Percentiles rank a stretch among this genome's conserved stretches.
Evolutionary conservation across 202 grass and related monocot species (phyloP).

Genomic region (Hordeum pubiflorum): DNA sequence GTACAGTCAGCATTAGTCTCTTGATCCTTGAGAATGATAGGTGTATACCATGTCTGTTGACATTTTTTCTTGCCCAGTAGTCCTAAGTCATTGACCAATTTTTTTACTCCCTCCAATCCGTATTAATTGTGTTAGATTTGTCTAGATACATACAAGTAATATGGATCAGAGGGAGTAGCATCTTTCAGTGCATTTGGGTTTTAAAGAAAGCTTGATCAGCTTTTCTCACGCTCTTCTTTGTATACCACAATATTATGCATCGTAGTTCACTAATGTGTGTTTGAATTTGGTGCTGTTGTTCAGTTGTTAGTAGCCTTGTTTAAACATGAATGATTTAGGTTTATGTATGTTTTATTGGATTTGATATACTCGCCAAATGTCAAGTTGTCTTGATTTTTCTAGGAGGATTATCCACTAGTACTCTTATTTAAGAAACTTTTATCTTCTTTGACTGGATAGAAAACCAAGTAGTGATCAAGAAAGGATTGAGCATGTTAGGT

Average conservation of each 20-base stretch:
- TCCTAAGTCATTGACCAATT: not conserved
- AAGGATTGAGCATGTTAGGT: not conserved
- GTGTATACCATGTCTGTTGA: not conserved
- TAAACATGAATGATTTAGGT: not conserved
- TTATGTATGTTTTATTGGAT: not conserved
- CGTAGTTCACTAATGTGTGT: not conserved
- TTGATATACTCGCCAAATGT: not conserved
- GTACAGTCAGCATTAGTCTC: not conserved
- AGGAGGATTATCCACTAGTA: not conserved
- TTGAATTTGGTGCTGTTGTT: not conserved
- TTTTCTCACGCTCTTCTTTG: not conserved
- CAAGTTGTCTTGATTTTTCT: not conserved
- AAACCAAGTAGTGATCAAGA: not conserved
- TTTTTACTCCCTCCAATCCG: not conserved
- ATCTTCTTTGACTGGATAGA: constrained; percentile 2
- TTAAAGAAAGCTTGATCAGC: not conserved
- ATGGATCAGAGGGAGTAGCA: not conserved
- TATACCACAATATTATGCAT: not conserved
- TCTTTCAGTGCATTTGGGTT: not conserved
- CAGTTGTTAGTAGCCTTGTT: not conserved
- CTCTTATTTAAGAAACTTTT: not conserved
- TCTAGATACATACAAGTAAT: too few species aligned
- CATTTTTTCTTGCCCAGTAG: not conserved
- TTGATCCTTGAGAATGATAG: not conserved
- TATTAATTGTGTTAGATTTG: too few species aligned